Evolutionary conservation across 176 grass and related monocot genomes (phyloP), one percentile per base, ranked within the genome.

Genomic region (Olyra latifolia): DNA sequence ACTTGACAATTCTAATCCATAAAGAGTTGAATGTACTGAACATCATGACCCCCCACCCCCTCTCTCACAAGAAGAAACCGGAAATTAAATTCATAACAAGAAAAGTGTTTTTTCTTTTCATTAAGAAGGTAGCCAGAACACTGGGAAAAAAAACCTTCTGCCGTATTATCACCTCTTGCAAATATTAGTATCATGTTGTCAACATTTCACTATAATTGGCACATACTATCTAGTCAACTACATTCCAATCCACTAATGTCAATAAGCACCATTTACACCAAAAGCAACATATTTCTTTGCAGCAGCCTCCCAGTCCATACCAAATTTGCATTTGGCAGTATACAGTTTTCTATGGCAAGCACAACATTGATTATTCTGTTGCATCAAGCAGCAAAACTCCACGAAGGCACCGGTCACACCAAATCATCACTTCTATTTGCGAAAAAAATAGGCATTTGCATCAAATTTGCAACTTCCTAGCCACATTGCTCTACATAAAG

Each of bases 101-200:
- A 78, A 78, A 77, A 44, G 20, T 10, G 53, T 56, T 10, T 56
- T 23, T 23, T 2, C n/a, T 4, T 23, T 23, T 22, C n/a, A n/a
- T 55, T 22, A 70, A 8, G 17, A 61, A 57, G 8, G 47, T 56
- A 66, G 25, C 39, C 27, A 76, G 17, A 67, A 5, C 2, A 67
- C n/a, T 19, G 25, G 20, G 49, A 47, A 42, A 64, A 35, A 35
- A 35, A 35, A 35, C 2, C 0, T 50, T 49, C 73, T 4, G 10
- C 3, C 62, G 3, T 14, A 42, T 20, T 41, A 19, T 19, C 14
- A 39, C 16, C 17, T 15, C 25, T 28, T 22, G 65, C 43, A 78
- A 78, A 40, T 56, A 71, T 54, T 53, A 38, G 60, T 14, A 74
- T n/a, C 24, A 72, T 72, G 55, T 17, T 25, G 22, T 30, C 75